Evolutionary conservation across 257 asterid genomes (phyloP).

Genomic region (Cordia subcordata): DNA sequence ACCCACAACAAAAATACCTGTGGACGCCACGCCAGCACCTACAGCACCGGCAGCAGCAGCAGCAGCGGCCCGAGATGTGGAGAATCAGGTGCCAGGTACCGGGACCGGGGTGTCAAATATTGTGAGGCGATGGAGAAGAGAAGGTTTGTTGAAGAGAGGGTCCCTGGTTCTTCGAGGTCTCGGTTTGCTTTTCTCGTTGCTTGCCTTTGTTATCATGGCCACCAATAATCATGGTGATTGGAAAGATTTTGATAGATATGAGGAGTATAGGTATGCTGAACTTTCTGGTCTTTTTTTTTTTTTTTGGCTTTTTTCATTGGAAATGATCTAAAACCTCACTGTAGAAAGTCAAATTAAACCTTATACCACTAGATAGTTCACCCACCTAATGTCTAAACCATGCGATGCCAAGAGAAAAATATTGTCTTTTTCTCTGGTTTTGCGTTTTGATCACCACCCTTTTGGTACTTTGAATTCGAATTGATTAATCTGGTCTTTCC

Average conservation of each 20-base stretch:
- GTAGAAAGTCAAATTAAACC: too few relatives aligned
- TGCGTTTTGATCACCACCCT: neutral
- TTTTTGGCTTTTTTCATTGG: neutral
- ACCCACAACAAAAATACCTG: slow-evolving; percentile 8
- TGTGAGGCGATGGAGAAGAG: slow-evolving; percentile 52
- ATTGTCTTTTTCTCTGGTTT: too few relatives aligned
- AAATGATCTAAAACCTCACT: too few relatives aligned
- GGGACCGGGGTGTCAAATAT: slow-evolving; percentile 22
- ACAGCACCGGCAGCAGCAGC: slow-evolving; percentile 21
- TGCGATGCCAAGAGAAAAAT: too few relatives aligned
- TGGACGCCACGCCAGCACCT: slow-evolving; percentile 7
- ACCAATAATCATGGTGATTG: slow-evolving; percentile 68
- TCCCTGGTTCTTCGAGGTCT: slow-evolving; percentile 36
- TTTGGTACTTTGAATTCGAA: neutral
- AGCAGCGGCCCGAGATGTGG: slow-evolving; percentile 29
- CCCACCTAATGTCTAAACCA: too few relatives aligned
- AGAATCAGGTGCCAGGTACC: slow-evolving; percentile 29
- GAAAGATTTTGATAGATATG: slow-evolving; percentile 56
- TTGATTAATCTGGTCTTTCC: too few relatives aligned
- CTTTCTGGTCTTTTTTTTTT: neutral
- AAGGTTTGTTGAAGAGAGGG: slow-evolving; percentile 45
- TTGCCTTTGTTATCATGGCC: slow-evolving; percentile 70
- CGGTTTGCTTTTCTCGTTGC: slow-evolving; percentile 54
- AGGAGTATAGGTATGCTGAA: slow-evolving; percentile 55
- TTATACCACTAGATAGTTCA: too few relatives aligned